Conservation (phyloP, 768 basidiomycete species). For the Pulveroboletus sp. region DNA sequence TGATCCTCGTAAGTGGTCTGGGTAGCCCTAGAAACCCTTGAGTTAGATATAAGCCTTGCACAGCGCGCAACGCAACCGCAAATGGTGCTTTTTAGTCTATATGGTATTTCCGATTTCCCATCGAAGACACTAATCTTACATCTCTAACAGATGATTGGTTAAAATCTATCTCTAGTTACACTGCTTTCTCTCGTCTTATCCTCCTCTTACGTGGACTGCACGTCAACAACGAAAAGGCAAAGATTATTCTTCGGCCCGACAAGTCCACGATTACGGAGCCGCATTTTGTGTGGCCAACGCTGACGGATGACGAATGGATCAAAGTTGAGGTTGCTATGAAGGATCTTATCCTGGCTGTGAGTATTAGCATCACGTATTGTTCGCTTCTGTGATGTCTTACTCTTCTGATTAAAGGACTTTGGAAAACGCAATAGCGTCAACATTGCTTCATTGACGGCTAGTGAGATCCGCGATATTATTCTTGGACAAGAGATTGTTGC, state of each 20-base stretch:
- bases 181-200: constrained; percentile 96
- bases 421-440: constrained; percentile 99
- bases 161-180: constrained; percentile 98
- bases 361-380: constrained; percentile 18
- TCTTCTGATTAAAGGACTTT: constrained; percentile 61
- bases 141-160: constrained; percentile 82
- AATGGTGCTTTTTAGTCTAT: constrained; percentile 98
- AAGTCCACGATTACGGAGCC: constrained; percentile 96
- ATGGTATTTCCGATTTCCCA: constrained; percentile 45
- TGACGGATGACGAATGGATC: constrained; percentile 96
- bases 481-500: constrained; percentile 98
- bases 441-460: constrained; percentile 93
- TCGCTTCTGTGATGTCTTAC: constrained; percentile 10
- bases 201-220: constrained; percentile 95
- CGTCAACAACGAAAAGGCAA: constrained; percentile 99
- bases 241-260: constrained; percentile 96
- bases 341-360: constrained; percentile 85
- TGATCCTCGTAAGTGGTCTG: constrained; percentile 63
- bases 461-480: constrained; percentile 97
- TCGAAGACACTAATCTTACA: constrained; percentile 5
- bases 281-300: constrained; percentile 96
- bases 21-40: neutral
- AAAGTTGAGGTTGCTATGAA: constrained; percentile 99
- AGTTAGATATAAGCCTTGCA: constrained; percentile 1
- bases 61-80: constrained; percentile 96